phyloP scores from a whole-genome alignment of 2,329 filamentous ascomycete genomes.

The Pezicula neosporulosa region DNA sequence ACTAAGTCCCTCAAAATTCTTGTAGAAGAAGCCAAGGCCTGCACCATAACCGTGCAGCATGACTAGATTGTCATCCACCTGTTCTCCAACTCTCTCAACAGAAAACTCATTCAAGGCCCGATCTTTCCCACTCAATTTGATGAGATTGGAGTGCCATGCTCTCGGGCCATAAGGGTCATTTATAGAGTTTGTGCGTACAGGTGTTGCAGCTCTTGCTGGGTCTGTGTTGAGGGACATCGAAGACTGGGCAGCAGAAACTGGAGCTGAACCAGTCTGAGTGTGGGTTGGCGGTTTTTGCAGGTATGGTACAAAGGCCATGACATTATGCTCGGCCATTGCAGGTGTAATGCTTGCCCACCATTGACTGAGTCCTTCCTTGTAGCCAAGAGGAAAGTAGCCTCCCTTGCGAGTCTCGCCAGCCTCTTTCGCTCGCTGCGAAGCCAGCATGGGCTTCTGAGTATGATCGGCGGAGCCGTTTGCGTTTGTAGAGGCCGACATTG shows the following conservation, averaged over 20 bases:
- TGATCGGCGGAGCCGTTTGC: constrained; percentile 29
- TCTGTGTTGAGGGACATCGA: constrained; percentile 30
- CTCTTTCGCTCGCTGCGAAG: constrained; percentile 41
- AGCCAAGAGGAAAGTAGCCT: constrained; percentile 77
- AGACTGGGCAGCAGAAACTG: constrained; percentile 38
- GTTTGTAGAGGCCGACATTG: constrained; percentile 26
- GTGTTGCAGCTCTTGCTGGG: constrained; percentile 34
- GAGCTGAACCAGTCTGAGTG: constrained; percentile 51
- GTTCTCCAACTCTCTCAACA: constrained; percentile 77
- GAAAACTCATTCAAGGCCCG: constrained; percentile 90
- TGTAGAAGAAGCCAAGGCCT: constrained; percentile 96
- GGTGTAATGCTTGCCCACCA: constrained; percentile 92
- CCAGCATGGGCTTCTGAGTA: constrained; percentile 42
- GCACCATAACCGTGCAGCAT: constrained; percentile 97
- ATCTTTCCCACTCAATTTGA: constrained; percentile 80
- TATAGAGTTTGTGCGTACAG: constrained; percentile 41
- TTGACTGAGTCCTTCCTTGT: constrained; percentile 87
- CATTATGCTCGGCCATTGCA: constrained; percentile 79
- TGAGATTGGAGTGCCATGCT: constrained; percentile 81
- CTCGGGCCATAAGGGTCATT: constrained; percentile 81
- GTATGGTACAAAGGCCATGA: constrained; percentile 82
- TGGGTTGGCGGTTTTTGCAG: constrained; percentile 63
- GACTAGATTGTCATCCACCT: constrained; percentile 80
- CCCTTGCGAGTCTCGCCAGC: constrained; percentile 23
- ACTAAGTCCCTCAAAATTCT: constrained; percentile 89